Evolutionary conservation across 2,329 filamentous ascomycete genomes (phyloP).

Genomic region (Nemania serpens): DNA sequence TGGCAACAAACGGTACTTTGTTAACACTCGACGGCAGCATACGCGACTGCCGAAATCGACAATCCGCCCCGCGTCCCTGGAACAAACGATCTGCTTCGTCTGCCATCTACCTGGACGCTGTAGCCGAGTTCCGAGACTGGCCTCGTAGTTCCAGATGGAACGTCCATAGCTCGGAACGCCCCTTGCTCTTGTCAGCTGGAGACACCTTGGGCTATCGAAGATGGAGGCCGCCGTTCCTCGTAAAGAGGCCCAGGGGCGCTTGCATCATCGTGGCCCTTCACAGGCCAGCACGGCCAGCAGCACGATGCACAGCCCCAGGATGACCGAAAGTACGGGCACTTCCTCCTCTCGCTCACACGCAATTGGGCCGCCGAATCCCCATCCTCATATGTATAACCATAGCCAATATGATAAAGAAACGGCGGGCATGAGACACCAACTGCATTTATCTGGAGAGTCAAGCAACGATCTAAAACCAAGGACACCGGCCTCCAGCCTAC

Average conservation of each 20-base stretch:
- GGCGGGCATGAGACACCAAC: constrained; percentile 44
- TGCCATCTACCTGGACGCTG: neutral
- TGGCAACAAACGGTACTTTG: neutral
- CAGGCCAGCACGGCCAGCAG: constrained; percentile 48
- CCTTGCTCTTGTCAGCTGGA: neutral
- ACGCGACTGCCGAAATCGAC: constrained; percentile 7
- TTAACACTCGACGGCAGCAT: constrained; percentile 7
- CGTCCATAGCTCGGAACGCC: constrained; percentile 3
- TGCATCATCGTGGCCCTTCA: constrained; percentile 50
- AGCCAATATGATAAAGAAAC: constrained; percentile 43
- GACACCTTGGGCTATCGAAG: neutral
- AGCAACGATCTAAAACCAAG: constrained; percentile 48
- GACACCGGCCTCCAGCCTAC: constrained; percentile 52
- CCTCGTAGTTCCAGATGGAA: constrained; percentile 23
- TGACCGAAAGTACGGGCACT: constrained; percentile 49
- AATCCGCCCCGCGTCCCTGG: constrained; percentile 11
- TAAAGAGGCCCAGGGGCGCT: constrained; percentile 36
- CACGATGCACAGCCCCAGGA: constrained; percentile 48
- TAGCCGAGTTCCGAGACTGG: constrained; percentile 20
- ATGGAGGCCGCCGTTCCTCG: constrained; percentile 36
- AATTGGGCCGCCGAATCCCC: constrained; percentile 44
- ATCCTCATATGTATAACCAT: constrained; percentile 50
- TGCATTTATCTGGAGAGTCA: constrained; percentile 49
- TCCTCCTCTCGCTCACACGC: constrained; percentile 47
- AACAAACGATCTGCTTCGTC: constrained; percentile 7